Base-by-base conservation (phyloP, 805 yeast genomes). In the Wickerhamomyces chaumierensis region DNA sequence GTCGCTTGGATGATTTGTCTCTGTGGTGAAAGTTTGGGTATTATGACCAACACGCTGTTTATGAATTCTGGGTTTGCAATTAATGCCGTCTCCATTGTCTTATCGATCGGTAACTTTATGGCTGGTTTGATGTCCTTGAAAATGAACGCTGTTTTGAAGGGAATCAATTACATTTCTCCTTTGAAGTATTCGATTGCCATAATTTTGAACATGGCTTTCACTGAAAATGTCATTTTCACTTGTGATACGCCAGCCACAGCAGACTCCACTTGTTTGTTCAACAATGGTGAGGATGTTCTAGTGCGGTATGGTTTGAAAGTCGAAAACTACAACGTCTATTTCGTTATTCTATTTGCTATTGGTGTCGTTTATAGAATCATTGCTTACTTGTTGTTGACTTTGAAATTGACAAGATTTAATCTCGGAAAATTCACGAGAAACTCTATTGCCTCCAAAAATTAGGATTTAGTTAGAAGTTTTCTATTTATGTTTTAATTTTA, bases 11-110 rank as follows among this genome's bases (percentile, higher is more conserved):
- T 71, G 19, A 68, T 76, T 18, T 70, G 78, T 15, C 75, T 78
- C 45, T 77, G 87, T 43, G 95, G 95, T 28, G 95, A 86, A 55
- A 78, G 90, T 6, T 62, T 86, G 25, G 96, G 95, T 0, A 81
- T 86, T 6, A 68, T 82, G 36, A 81, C 86, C 41, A 84, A 83
- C 51, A 78, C 88, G 4, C 48, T 81, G 1, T 78, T 86, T 49
- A 60, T 65, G 36, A 86, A 85, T 49, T 71, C 85, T 25, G 95
- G 95, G 0, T 73, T 85, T 50, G 94, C 92, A 0, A 77, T 83
- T 15, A 83, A 81, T 53, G 59, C 82, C 3, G 75, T 86, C 28
- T 72, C 88, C 1, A 68, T 76, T 8, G 54, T 81, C 21, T 61
- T 82, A 38, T 73, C 85, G 2, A 60, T 84, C 36, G 92, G 90